These are phyloP conservation scores for Colletotrichum sp. DNA, from an alignment of 2,329 filamentous ascomycete genomes.

Conservation along the genomic window DNA sequence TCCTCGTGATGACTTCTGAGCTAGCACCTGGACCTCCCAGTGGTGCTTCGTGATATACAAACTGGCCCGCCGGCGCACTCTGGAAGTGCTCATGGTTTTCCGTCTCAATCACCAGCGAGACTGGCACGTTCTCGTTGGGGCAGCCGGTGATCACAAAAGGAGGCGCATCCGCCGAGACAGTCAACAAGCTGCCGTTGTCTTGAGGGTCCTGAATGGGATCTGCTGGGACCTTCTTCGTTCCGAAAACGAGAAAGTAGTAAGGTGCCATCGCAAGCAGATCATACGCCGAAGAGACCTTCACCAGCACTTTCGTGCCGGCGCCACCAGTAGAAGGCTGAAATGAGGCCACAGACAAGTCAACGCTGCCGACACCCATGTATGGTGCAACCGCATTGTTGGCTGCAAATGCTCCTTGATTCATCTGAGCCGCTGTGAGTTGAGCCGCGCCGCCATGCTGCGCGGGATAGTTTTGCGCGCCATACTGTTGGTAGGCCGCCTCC, in stretches of 20 bases:
- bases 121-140: conserved; percentile 53
- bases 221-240: conserved; percentile 70
- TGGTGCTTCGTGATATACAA: conserved; percentile 43
- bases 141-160: conserved; percentile 57
- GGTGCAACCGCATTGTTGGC: conserved; percentile 68
- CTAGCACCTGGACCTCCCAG: conserved; percentile 34
- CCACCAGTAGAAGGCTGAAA: conserved; percentile 72
- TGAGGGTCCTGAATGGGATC: conserved; percentile 65
- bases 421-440: conserved; percentile 53
- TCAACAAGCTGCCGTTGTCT: conserved; percentile 68
- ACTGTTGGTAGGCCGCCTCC: conserved; percentile 59
- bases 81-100: conserved; percentile 57
- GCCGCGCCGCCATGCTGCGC: conserved; percentile 42
- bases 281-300: conserved; percentile 78
- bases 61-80: conserved; percentile 51
- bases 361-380: conserved; percentile 60
- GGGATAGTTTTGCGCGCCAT: conserved; percentile 50
- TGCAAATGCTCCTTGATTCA: conserved; percentile 61
- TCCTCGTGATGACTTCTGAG: conserved; percentile 45
- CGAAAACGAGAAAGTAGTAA: conserved; percentile 74
- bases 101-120: conserved; percentile 58
- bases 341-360: conserved; percentile 64
- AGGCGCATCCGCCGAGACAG: conserved; percentile 74
- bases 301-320: conserved; percentile 71
- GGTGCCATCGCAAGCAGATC: conserved; percentile 67